A percentile compares a stretch with the other conserved stretches of the same genome.
Conservation (phyloP, 441 rosid genomes). For the Heliophila coronopifolia region DNA sequence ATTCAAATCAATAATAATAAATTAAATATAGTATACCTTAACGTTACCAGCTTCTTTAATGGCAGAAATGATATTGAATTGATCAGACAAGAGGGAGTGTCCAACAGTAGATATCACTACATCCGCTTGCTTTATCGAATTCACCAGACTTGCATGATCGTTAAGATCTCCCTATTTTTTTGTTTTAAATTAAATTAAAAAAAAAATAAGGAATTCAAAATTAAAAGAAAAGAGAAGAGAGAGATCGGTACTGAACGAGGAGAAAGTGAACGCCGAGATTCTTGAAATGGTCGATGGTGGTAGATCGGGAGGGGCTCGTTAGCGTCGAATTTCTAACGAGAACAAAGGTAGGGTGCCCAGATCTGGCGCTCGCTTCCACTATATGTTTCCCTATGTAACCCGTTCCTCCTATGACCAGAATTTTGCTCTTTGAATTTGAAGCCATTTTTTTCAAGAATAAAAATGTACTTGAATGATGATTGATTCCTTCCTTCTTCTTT, state of each 20-base stretch:
- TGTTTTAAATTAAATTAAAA: not conserved
- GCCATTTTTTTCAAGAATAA: too few relatives aligned
- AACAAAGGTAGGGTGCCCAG: constrained; percentile 26
- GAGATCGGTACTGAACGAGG: constrained; percentile 20
- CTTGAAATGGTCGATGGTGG: constrained; percentile 26
- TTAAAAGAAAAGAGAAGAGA: not conserved
- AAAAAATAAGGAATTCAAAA: not conserved
- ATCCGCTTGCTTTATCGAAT: constrained; percentile 67
- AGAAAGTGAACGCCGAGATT: constrained; percentile 31
- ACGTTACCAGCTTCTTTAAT: constrained; percentile 57
- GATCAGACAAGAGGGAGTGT: constrained; percentile 47
- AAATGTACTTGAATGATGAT: too few relatives aligned
- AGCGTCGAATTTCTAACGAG: constrained; percentile 29
- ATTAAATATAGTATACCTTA: too few relatives aligned
- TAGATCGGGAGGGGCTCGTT: constrained; percentile 20
- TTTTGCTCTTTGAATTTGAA: too few relatives aligned
- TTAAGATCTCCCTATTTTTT: constrained; percentile 50
- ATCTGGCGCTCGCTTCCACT: constrained; percentile 32
- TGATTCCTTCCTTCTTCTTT: too few relatives aligned
- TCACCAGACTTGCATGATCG: constrained; percentile 54
- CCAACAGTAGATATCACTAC: constrained; percentile 68
- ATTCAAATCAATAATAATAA: too few relatives aligned
- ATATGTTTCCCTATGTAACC: constrained; percentile 29
- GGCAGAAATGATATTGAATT: constrained; percentile 49
- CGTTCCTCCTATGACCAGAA: constrained; percentile 32